These are phyloP conservation scores for Rubia peregrina DNA, from an alignment of 305 asterid genomes.

Conservation along the genomic window DNA sequence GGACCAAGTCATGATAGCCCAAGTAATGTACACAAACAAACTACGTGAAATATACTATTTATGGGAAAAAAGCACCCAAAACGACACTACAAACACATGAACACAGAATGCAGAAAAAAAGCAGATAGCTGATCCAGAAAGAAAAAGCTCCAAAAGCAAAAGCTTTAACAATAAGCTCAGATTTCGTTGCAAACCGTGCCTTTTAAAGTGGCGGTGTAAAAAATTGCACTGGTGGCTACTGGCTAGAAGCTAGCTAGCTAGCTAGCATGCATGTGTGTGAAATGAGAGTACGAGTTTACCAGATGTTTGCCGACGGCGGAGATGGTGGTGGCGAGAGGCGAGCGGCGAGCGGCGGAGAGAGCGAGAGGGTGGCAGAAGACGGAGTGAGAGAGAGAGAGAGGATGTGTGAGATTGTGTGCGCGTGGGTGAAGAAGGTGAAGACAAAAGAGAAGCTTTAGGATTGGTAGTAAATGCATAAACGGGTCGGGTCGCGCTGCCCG, in stretches of 20 bases:
- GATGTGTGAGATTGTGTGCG: not conserved
- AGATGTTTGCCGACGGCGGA: not conserved
- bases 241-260: too few species aligned
- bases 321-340: too few species aligned
- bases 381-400: not conserved
- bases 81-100: not conserved
- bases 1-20: too few species aligned
- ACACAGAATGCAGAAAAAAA: not conserved
- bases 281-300: not conserved
- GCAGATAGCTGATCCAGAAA: not conserved
- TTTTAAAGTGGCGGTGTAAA: not conserved
- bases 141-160: not conserved
- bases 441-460: not conserved
- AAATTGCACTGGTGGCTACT: not conserved
- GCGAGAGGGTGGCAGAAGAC: too few species aligned
- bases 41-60: slow-evolving; percentile 11
- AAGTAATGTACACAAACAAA: not conserved
- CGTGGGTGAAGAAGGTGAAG: not conserved
- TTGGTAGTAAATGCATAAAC: not conserved
- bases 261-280: not conserved
- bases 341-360: not conserved
- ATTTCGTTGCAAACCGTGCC: not conserved
- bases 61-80: not conserved
- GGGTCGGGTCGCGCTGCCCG: not conserved
- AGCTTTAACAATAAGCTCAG: not conserved